phyloP scores from a whole-genome alignment of 2,329 filamentous ascomycete species.

The Didymella glomerata region DNA sequence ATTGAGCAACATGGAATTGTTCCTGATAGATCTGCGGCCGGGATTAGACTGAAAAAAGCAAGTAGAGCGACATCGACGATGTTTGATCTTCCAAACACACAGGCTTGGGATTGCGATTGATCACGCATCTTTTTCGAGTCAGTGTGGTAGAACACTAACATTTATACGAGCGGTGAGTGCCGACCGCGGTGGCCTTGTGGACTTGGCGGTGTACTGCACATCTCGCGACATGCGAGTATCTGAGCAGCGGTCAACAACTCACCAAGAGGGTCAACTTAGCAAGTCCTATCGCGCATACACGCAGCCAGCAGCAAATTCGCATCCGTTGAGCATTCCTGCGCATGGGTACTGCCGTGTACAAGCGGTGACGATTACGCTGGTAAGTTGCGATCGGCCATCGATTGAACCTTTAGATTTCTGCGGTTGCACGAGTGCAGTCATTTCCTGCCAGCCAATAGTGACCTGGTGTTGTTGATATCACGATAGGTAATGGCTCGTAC shows the following conservation, averaged over 20 bases:
- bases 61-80: not conserved
- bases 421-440: not conserved
- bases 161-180: not conserved
- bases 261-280: not conserved
- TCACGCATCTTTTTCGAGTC: not conserved
- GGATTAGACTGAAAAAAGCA: not conserved
- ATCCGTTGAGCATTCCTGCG: not conserved
- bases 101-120: not conserved
- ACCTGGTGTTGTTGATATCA: not conserved
- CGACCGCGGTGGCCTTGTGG: not conserved
- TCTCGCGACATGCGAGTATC: not conserved
- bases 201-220: not conserved
- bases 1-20: not conserved
- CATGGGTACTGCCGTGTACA: not conserved
- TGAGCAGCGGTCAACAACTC: not conserved
- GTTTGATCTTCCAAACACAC: not conserved
- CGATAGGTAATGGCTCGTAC: constrained; percentile 18
- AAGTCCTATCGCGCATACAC: not conserved
- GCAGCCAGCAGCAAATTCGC: not conserved
- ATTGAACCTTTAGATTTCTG: not conserved
- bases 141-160: not conserved
- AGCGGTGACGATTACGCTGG: not conserved
- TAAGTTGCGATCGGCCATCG: not conserved
- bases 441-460: not conserved
- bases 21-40: not conserved